Evolutionary conservation across 2,329 filamentous ascomycete species (phyloP), one percentile per base, ranked within the genome.

Genomic region (Penicillium sp.): DNA sequence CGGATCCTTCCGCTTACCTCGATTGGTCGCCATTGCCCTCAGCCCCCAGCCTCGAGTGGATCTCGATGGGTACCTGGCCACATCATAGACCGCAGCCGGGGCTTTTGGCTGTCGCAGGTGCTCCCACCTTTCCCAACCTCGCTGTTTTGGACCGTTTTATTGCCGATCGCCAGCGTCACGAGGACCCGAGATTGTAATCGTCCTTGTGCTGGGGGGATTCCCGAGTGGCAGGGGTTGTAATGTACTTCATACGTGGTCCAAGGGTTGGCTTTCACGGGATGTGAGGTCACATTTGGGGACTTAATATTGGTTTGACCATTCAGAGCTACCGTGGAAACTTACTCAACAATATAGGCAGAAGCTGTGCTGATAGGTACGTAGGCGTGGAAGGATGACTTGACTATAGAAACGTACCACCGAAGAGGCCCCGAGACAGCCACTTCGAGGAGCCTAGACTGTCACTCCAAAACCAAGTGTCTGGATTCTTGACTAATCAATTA

Each of bases 61-160:
- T 53, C 59, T 42, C 7, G 33, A 60, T 62, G 53, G 56, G 60
- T 59, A 60, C 60, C 62, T 63, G 62, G 55, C 55, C 60, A 62
- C 60, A 52, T 57, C 54, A 60, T 57, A 54, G 45, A 48, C 53
- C 29, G 54, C 9, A 29, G 27, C 27, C 27, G 27, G 51, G 29
- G 47, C 31, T 42, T 42, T 42, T 33, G 27, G 27, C 10, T 29
- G 54, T 50, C 31, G 48, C 48, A 50, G 48, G 33, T 50, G 37
- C 37, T 23, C 39, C 39, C 19, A 42, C 27, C n/a, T 25, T 33
- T 25, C 29, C 50, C 50, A 37, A 46, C 39, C 42, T 44, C 39
- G 50, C 50, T 53, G 27, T 35, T 53, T 53, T 53, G 14, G 55
- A 54, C 55, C 53, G 46, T 54, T 58, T 55, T 37, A 43, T 25